Conservation (phyloP, 202 grass and related monocot genomes). For the Schoenoplectus triqueter region DNA sequence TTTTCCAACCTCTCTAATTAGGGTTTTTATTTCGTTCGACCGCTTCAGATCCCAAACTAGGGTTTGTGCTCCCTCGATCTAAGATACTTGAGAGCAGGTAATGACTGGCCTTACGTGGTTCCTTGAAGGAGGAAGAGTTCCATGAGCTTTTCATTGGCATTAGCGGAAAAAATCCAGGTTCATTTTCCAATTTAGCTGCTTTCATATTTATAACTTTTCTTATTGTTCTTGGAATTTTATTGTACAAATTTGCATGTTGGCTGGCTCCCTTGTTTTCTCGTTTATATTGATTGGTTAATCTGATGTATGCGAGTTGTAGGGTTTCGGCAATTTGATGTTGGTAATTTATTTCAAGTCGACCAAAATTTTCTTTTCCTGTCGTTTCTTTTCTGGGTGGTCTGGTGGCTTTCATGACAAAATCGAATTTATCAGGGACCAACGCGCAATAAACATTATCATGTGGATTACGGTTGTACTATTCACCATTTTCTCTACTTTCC, state of each 20-base stretch:
- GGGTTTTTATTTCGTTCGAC: not conserved
- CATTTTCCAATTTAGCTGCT: not conserved
- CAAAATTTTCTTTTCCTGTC: not conserved
- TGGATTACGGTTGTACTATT: not conserved
- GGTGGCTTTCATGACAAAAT: not conserved
- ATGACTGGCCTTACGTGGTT: constrained; percentile 61
- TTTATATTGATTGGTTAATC: no score
- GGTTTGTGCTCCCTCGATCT: constrained; percentile 20
- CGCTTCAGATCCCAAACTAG: not conserved
- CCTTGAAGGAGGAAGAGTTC: constrained; percentile 61
- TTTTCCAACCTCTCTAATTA: not conserved
- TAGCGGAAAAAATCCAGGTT: constrained; percentile 71
- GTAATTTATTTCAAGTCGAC: not conserved
- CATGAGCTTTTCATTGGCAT: constrained; percentile 57
- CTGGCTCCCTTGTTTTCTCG: no score
- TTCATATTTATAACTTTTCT: no score
- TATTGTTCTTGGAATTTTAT: not conserved
- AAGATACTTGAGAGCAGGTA: not conserved
- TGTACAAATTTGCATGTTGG: not conserved
- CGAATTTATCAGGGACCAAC: not conserved
- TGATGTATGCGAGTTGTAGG: no score
- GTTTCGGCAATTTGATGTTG: not conserved
- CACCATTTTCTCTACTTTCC: not conserved
- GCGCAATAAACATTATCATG: not conserved
- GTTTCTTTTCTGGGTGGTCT: not conserved